Conservation (phyloP, 2,329 filamentous ascomycete genomes). For the Fusarium redolens region DNA sequence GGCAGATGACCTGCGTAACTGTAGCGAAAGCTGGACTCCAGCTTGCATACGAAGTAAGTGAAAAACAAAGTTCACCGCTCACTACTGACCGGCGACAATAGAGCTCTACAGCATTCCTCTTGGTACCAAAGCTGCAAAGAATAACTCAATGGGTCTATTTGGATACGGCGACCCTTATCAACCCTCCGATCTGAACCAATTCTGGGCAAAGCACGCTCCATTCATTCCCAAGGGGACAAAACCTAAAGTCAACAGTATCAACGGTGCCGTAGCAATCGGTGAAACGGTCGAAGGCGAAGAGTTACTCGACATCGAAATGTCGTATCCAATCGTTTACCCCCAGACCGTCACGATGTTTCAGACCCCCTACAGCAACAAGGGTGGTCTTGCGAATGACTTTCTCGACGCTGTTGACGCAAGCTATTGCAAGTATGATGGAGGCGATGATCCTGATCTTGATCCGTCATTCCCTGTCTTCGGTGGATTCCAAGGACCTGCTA, state of each 20-base stretch:
- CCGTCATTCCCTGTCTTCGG: neutral
- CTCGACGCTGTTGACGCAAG: neutral
- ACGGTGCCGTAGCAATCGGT: neutral
- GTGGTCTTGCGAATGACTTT: neutral
- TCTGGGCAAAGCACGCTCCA: neutral
- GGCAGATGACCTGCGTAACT: neutral
- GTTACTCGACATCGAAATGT: constrained; percentile 1
- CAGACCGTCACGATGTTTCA: constrained; percentile 1
- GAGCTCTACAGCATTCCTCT: neutral
- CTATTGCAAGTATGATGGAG: constrained; percentile 11
- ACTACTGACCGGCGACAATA: neutral
- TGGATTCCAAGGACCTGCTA: neutral
- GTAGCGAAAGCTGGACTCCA: constrained; percentile 6
- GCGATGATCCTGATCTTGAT: neutral
- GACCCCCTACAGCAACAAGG: neutral
- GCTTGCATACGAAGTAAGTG: constrained; percentile 5
- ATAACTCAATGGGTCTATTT: neutral
- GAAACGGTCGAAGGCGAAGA: neutral
- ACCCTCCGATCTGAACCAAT: neutral
- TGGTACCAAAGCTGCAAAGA: neutral
- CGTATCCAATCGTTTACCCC: neutral
- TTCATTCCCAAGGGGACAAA: neutral
- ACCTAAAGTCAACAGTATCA: neutral
- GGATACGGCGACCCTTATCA: neutral
- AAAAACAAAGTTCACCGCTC: accelerated